Conservation (phyloP, 257 asterid genomes). For the Cruciata laevipes region DNA sequence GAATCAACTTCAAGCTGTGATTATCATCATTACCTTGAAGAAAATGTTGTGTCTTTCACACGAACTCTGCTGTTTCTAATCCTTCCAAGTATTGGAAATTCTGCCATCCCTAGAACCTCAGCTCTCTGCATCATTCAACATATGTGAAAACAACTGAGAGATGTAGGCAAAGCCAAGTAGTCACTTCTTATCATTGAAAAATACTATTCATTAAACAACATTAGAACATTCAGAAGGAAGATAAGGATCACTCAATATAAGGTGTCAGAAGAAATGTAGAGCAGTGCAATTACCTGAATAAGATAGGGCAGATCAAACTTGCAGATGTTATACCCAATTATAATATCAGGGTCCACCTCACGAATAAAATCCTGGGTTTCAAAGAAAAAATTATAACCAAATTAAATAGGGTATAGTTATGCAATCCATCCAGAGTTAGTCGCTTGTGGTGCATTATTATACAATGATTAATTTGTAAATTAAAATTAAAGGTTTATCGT, state of each 20-base stretch:
- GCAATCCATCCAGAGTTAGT: slow-evolving; percentile 3
- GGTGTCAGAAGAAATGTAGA: slow-evolving; percentile 9
- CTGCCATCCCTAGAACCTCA: slow-evolving; percentile 72
- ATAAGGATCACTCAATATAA: not conserved
- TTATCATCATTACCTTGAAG: slow-evolving; percentile 81
- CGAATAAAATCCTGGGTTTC: slow-evolving; percentile 65
- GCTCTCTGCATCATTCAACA: slow-evolving; percentile 60
- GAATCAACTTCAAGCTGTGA: slow-evolving; percentile 15
- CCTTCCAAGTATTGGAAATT: slow-evolving; percentile 90
- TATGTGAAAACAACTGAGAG: slow-evolving; percentile 8
- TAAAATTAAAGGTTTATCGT: not conserved
- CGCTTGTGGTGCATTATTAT: not conserved
- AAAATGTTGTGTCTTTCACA: slow-evolving; percentile 74
- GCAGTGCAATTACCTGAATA: slow-evolving; percentile 54
- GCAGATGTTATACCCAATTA: slow-evolving; percentile 97
- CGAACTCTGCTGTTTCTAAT: slow-evolving; percentile 87
- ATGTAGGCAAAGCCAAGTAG: not conserved
- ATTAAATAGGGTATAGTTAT: not conserved
- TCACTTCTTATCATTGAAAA: slow-evolving; percentile 3
- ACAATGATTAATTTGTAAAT: not conserved
- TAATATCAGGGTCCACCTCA: slow-evolving; percentile 94
- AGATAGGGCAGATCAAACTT: slow-evolving; percentile 97
- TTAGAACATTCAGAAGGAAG: not conserved
- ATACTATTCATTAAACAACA: not conserved
- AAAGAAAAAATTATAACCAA: slow-evolving; percentile 3